A percentile compares a stretch with the other conserved stretches of the same genome.
These are phyloP conservation scores for Metschnikowia bowlesiae DNA, from an alignment of 805 yeast genomes.

Conservation along the genomic window DNA sequence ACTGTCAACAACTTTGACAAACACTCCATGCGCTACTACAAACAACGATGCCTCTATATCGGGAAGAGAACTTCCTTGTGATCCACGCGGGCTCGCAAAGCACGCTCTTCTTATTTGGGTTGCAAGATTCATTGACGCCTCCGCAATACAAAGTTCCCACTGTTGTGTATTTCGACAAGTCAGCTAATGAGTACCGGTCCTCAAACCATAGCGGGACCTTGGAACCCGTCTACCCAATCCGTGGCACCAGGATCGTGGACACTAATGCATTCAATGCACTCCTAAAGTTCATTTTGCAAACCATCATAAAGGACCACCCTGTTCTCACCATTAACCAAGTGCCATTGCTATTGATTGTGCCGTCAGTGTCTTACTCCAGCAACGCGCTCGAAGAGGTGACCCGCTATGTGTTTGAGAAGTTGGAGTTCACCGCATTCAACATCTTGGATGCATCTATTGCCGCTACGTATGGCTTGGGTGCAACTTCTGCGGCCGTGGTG, in stretches of 20 bases:
- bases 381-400: conserved; percentile 63
- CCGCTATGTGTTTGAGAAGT: conserved; percentile 67
- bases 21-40: neutral
- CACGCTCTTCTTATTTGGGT: conserved; percentile 76
- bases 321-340: conserved; percentile 55
- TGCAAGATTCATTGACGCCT: conserved; percentile 69
- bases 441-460: conserved; percentile 66
- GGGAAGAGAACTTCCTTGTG: conserved; percentile 46
- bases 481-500: conserved; percentile 60
- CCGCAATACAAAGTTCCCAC: conserved; percentile 80
- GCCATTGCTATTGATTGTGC: conserved; percentile 65
- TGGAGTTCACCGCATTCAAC: conserved; percentile 70
- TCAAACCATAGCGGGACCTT: conserved; percentile 27
- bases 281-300: conserved; percentile 42
- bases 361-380: conserved; percentile 63
- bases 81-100: conserved; percentile 75
- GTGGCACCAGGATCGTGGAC: conserved; percentile 59
- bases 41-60: conserved; percentile 37
- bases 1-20: neutral
- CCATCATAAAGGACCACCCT: conserved; percentile 35
- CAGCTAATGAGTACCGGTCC: conserved; percentile 31
- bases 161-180: conserved; percentile 51
- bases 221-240: conserved; percentile 57
- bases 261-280: conserved; percentile 66
- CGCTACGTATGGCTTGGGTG: conserved; percentile 68